Evolutionary conservation across 1,139 yeast species (phyloP).

Genomic region (Candida sanyaensis): DNA sequence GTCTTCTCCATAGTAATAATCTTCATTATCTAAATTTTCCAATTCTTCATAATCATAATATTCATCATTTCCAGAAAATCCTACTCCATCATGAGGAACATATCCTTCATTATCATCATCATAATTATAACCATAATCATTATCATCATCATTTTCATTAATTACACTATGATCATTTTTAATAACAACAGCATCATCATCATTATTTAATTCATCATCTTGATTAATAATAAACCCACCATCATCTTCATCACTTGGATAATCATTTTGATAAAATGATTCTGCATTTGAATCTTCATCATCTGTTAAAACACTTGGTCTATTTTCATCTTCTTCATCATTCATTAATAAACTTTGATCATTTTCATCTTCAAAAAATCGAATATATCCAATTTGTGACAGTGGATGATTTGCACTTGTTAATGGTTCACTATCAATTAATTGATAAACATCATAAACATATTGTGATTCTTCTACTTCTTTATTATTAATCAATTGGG

Average conservation of each 20-base stretch:
- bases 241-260: conserved; percentile 90
- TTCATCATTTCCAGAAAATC: conserved; percentile 17
- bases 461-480: conserved; percentile 37
- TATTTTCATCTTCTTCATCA: conserved; percentile 46
- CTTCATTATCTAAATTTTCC: conserved; percentile 21
- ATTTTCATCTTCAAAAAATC: conserved; percentile 68
- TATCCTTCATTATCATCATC: conserved; percentile 24
- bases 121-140: conserved; percentile 15
- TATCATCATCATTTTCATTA: conserved; percentile 8
- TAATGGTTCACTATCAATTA: conserved; percentile 33
- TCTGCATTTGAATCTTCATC: conserved; percentile 66
- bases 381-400: conserved; percentile 63
- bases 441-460: conserved; percentile 82
- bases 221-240: conserved; percentile 22
- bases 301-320: conserved; percentile 32
- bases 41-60: conserved; percentile 17
- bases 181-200: conserved; percentile 16
- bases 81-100: conserved; percentile 38
- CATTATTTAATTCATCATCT: conserved; percentile 14
- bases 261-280: conserved; percentile 87
- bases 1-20: conserved; percentile 27
- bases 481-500: background rate
- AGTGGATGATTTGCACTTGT: conserved; percentile 56
- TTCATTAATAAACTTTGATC: conserved; percentile 38
- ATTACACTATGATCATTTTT: conserved; percentile 10